Conservation (phyloP, 805 yeast species). For the Candida corydali region DNA sequence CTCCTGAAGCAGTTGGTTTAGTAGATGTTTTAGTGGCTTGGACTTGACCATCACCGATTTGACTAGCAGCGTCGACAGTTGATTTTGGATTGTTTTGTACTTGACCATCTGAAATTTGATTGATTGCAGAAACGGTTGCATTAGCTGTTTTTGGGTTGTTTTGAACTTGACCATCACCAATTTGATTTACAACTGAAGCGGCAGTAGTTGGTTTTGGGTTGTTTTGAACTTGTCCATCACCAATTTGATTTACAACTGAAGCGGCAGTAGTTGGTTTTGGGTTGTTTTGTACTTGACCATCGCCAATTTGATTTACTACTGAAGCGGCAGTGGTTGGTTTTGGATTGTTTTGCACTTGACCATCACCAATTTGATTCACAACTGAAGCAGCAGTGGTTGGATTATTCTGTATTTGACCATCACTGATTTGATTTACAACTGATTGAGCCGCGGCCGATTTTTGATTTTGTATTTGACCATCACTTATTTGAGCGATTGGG, state of each 20-base stretch:
- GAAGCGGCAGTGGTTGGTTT: constrained; percentile 17
- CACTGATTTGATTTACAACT: constrained; percentile 37
- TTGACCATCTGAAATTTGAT: constrained; percentile 31
- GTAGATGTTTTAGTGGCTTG: constrained; percentile 10
- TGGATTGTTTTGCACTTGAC: constrained; percentile 40
- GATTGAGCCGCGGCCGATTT: constrained; percentile 28
- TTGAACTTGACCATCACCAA: constrained; percentile 47
- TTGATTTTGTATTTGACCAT: constrained; percentile 44
- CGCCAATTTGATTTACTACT: constrained; percentile 35
- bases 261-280: constrained; percentile 25
- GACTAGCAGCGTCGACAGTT: constrained; percentile 19
- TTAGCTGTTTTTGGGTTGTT: constrained; percentile 21
- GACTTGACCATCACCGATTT: constrained; percentile 34
- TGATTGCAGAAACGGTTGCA: constrained; percentile 12
- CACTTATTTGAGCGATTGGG: constrained; percentile 37
- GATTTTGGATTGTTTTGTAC: constrained; percentile 25
- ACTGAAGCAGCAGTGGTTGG: constrained; percentile 20
- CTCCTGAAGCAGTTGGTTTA: constrained; percentile 14
- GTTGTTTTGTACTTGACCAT: constrained; percentile 45
- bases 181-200: constrained; percentile 31
- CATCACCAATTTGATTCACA: constrained; percentile 43
- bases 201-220: constrained; percentile 21
- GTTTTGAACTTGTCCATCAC: constrained; percentile 45
- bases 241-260: constrained; percentile 33
- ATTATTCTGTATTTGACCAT: constrained; percentile 43